Evolutionary conservation across 148 eudicot species (phyloP), one percentile per base, ranked within the genome.

Genomic region (Amaranthus cruentus): DNA sequence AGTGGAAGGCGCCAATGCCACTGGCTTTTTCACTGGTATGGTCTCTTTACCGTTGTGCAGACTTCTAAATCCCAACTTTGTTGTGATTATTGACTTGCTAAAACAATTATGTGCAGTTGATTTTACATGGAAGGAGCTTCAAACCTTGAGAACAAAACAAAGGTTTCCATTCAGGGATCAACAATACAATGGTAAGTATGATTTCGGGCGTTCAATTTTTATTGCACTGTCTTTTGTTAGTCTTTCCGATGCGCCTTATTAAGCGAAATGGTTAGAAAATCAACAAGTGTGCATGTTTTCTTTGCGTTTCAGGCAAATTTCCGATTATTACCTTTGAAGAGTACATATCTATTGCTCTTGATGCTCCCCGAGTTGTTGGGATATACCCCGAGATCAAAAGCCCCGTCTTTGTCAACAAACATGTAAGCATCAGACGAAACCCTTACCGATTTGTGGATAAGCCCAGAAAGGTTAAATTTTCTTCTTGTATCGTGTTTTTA

Each of bases 351-450:
- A 90, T 95, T 81, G 97, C 99, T 69, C 85, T 95, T 71, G 87
- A 95, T 81, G 97, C 97, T 67, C 77, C 93, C 28, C 90, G 99
- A 85, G 78, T 88, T 60, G 97, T 95, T 76, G 99, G 99, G 73
- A 95, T 95, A 71, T 95, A 95, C 77, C 99, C 99, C 21, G 99
- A 95, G 87, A 92, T 95, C 2, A 95, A 95, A 72, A 88, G 88
- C 83, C 99, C 99, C 13, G 87, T 95, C 55, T 79, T 90, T 58
- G 86, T 92, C 77, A 95, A 92, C 80, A 83, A 95, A 72, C 96
- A 85, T 74, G 99, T 95, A 77, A 85, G 97, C 73, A 70, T 56
- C 5, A 56, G 18, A 56, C 15, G 60, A 56, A 13, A 21, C 60
- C 60, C 15, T 12, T 4, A 56, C 60, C 15, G 15, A 56, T 56